phyloP scores from a whole-genome alignment of 1,284 basidiomycete species.

The Lignosus rhinocerotis region DNA sequence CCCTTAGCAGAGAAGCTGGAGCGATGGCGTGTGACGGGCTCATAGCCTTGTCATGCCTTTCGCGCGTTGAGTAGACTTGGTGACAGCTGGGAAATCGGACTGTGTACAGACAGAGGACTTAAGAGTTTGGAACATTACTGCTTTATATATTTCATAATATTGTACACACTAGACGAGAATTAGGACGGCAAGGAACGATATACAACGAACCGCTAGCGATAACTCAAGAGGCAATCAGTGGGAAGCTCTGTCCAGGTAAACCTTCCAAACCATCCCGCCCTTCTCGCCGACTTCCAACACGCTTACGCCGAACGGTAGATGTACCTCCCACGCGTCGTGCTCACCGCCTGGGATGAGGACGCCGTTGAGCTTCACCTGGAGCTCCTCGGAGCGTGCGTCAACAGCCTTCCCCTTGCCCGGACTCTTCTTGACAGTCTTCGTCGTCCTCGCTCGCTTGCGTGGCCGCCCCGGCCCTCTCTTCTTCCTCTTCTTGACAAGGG shows the following conservation, averaged over 20 bases:
- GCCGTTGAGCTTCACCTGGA: slow-evolving; percentile 35
- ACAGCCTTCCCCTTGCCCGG: slow-evolving; percentile 34
- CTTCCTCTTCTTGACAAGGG: slow-evolving; percentile 6
- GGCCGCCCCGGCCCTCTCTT: slow-evolving; percentile 21
- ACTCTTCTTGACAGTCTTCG: slow-evolving; percentile 23
- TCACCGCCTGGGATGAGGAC: slow-evolving; percentile 18
- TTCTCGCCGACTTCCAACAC: slow-evolving; percentile 70
- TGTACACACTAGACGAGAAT: slow-evolving; percentile 3
- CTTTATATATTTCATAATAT: slow-evolving; percentile 5
- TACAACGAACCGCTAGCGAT: not conserved
- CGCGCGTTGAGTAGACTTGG: not conserved
- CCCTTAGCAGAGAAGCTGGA: slow-evolving; percentile 31
- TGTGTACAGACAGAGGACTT: not conserved
- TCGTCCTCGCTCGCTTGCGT: slow-evolving; percentile 17
- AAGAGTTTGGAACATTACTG: not conserved
- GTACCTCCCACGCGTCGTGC: slow-evolving; percentile 52
- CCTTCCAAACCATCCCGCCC: slow-evolving; percentile 64
- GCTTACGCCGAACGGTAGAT: slow-evolving; percentile 53
- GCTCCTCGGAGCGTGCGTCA: slow-evolving; percentile 20
- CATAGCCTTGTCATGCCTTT: not conserved
- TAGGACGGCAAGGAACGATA: slow-evolving; percentile 1
- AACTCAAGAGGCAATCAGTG: slow-evolving; percentile 4
- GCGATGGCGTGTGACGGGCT: slow-evolving; percentile 7
- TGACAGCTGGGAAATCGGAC: not conserved
- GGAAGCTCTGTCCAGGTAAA: slow-evolving; percentile 53